Percentiles rank a stretch among this genome's conserved stretches.
Conservation (phyloP, 768 basidiomycete species). For the Mycena maculata region DNA sequence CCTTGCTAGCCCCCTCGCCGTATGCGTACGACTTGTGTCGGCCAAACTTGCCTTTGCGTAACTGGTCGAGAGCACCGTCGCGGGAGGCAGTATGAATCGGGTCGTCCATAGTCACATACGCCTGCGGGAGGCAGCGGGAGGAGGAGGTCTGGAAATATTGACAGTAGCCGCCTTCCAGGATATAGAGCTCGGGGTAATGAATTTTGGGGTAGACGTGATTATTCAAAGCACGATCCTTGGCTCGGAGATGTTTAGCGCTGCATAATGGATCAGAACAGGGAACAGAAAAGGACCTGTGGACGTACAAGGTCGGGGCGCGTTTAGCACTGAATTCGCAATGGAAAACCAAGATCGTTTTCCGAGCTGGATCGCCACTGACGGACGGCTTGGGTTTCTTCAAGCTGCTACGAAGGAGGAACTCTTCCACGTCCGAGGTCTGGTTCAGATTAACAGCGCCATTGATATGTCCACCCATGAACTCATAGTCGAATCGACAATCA, state of each 20-base stretch:
- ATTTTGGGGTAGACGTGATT: conserved; percentile 91
- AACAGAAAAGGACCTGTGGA: conserved; percentile 24
- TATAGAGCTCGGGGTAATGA: conserved; percentile 96
- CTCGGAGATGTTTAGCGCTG: conserved; percentile 94
- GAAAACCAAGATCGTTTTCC: conserved; percentile 91
- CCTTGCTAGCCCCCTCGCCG: conserved; percentile 73
- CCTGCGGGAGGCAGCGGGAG: conserved; percentile 79
- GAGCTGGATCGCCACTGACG: conserved; percentile 75
- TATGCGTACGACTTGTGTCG: conserved; percentile 94
- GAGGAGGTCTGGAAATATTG: conserved; percentile 81
- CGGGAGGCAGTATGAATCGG: conserved; percentile 84
- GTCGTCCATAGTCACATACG: conserved; percentile 96
- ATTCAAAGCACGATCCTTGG: conserved; percentile 90
- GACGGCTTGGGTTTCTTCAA: conserved; percentile 71
- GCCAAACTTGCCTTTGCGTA: conserved; percentile 89
- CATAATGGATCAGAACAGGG: neutral
- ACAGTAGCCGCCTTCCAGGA: conserved; percentile 96
- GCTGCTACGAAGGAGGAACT: conserved; percentile 74
- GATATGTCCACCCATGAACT: conserved; percentile 94
- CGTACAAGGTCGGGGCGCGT: conserved; percentile 95
- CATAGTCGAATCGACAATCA: conserved; percentile 98
- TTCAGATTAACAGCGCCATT: conserved; percentile 93
- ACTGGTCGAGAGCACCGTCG: conserved; percentile 89
- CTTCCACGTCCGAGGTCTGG: conserved; percentile 81
- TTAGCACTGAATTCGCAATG: conserved; percentile 98